These are phyloP conservation scores for Nakazawaea wyomingensis DNA, from an alignment of 805 yeast genomes.

Conservation along the genomic window DNA sequence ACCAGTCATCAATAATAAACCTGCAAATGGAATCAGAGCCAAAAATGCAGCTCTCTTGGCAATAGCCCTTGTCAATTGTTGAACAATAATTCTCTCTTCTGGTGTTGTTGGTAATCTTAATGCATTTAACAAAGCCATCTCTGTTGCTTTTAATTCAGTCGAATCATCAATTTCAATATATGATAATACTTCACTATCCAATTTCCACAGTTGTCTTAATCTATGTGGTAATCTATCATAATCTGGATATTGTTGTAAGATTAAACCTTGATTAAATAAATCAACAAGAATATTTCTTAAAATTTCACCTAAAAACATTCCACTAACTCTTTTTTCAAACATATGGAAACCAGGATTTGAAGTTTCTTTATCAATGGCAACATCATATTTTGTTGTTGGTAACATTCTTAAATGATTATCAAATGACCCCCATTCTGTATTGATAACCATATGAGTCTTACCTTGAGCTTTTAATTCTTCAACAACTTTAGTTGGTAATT, in stretches of 20 bases:
- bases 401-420: constrained; percentile 74
- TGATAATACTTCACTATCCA: constrained; percentile 81
- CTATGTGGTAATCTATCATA: constrained; percentile 51
- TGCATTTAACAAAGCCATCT: constrained; percentile 57
- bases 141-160: constrained; percentile 63
- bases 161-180: constrained; percentile 83
- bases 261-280: constrained; percentile 48
- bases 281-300: constrained; percentile 71
- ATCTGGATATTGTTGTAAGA: constrained; percentile 50
- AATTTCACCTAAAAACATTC: constrained; percentile 91
- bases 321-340: constrained; percentile 89
- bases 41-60: constrained; percentile 86
- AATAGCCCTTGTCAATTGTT: constrained; percentile 69
- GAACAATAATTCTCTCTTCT: constrained; percentile 72
- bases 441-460: constrained; percentile 73
- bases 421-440: constrained; percentile 98
- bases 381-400: constrained; percentile 78
- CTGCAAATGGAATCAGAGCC: constrained; percentile 87
- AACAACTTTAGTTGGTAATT: constrained; percentile 49
- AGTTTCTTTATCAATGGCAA: constrained; percentile 61
- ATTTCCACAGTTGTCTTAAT: constrained; percentile 68
- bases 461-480: constrained; percentile 36
- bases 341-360: constrained; percentile 84
- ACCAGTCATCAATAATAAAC: constrained; percentile 60
- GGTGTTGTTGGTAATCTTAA: constrained; percentile 64